Base-by-base conservation (phyloP, 2,329 filamentous ascomycete species). In the Lachnellula willkommii region DNA sequence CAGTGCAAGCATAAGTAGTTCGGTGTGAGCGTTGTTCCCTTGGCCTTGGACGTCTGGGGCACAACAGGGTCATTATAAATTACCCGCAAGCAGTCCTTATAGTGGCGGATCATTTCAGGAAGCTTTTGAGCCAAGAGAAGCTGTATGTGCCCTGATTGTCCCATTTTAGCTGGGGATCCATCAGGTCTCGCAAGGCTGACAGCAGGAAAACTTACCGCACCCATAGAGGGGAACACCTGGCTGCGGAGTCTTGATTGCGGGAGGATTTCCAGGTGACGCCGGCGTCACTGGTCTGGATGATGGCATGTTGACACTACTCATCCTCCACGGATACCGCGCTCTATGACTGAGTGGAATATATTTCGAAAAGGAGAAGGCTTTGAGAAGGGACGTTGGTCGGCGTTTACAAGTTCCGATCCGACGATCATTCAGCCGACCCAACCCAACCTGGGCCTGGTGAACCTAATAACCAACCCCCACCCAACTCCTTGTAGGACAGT, bases 1-100 rank as follows among this genome's bases (percentile, higher is more conserved):
- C 89, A 93, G 71, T 90, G 87, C 49, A 90, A 72, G 65, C 87
- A 90, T 26, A 90, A 78, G 67, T 85, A 89, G 65, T 87, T 88
- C 47, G 84, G 80, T 14, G 84, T 86, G 55, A 88, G 71, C 5
- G 80, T 82, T 9, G 83, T 85, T 59, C 83, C 81, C 32, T 75
- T 65, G 49, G 74, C 75, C 62, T 81, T 86, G 56, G 79, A 83
- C 5, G 83, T 89, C 70, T 88, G 87, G 26, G 80, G 78, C 48
- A 86, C 79, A 67, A 85, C 77, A 52, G 80, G 83, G 49, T 77
- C 82, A 59, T 80, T 77, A 69, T 90, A 86, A 72, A 87, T 86
- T 55, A 82, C 81, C 58, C 85, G 79, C 40, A 91, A 76, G 57
- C 90, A 82, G 66, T 82, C 80, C 67, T 86, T 88, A 72, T 92